Conservation (phyloP, 495 filamentous ascomycete genomes). For the Usnea hakonensis region DNA sequence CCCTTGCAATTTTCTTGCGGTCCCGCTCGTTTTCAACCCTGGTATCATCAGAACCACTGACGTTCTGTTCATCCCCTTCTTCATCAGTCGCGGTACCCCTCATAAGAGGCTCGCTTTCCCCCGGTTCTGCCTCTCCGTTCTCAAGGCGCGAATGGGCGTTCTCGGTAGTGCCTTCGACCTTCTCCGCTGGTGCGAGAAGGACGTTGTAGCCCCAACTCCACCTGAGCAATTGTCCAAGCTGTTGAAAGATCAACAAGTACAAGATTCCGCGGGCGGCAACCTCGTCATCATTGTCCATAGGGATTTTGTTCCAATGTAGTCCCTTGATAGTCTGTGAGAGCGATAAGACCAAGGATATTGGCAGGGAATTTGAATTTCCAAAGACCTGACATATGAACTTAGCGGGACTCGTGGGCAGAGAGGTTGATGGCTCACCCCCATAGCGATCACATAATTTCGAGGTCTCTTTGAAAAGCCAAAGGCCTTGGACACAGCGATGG, state of each 20-base stretch:
- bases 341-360: conserved; percentile 91
- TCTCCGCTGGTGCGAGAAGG: conserved; percentile 70
- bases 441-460: conserved; percentile 89
- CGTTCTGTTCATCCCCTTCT: conserved; percentile 33
- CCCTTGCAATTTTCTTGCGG: conserved; percentile 5
- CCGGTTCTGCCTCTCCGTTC: conserved; percentile 57
- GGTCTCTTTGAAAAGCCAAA: conserved; percentile 77
- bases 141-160: conserved; percentile 45
- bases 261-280: conserved; percentile 90
- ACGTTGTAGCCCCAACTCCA: conserved; percentile 99
- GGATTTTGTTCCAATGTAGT: conserved; percentile 85
- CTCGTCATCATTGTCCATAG: conserved; percentile 88
- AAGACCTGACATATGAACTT: conserved; percentile 56
- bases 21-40: conserved; percentile 1
- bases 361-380: conserved; percentile 95
- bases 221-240: conserved; percentile 86
- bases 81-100: conserved; percentile 17
- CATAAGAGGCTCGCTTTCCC: conserved; percentile 29
- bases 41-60: conserved; percentile 26
- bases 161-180: conserved; percentile 53
- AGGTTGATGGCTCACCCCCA: conserved; percentile 57
- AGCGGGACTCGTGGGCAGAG: neutral
- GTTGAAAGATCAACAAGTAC: conserved; percentile 95
- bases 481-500: conserved; percentile 57
- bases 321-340: conserved; percentile 85